These are phyloP conservation scores for Hondaea fermentalgiana DNA, from an alignment of 108 stramenopile genomes.

Conservation along the genomic window DNA sequence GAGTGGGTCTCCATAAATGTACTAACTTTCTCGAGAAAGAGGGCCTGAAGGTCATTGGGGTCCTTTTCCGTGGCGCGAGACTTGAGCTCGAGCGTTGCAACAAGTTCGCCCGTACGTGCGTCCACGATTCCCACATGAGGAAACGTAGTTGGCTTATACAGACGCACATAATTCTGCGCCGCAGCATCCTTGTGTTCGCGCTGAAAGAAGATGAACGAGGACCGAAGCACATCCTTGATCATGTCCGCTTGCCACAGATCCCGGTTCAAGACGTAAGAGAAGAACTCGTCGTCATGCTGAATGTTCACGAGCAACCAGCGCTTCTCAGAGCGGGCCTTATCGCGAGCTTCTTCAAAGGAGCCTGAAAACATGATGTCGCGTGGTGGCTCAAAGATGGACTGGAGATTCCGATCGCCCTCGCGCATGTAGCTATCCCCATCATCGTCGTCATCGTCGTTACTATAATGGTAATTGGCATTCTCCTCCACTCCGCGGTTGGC, in stretches of 20 bases:
- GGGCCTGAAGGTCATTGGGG: background rate
- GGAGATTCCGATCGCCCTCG: background rate
- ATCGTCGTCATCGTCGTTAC: background rate
- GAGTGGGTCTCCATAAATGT: background rate
- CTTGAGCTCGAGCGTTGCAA: background rate
- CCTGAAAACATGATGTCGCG: background rate
- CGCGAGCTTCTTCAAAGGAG: background rate
- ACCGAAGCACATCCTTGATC: background rate
- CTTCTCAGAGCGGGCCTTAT: background rate
- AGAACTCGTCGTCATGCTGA: background rate
- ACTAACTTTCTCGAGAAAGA: background rate
- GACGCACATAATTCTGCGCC: background rate
- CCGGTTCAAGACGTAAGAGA: background rate
- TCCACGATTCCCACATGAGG: conserved; percentile 3
- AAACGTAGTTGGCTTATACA: background rate
- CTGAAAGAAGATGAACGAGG: background rate
- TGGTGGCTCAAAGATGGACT: background rate
- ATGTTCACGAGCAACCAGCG: background rate
- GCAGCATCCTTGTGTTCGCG: background rate
- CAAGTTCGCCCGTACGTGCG: background rate
- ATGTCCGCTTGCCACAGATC: background rate
- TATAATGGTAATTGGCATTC: background rate
- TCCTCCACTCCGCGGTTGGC: too few relatives aligned
- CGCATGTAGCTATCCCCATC: background rate
- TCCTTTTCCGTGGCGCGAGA: background rate